A percentile compares a stretch with the other conserved stretches of the same genome.
These are phyloP conservation scores for Jaenimonas drosophilae DNA, from an alignment of 208 protist species.

Conservation along the genomic window DNA sequence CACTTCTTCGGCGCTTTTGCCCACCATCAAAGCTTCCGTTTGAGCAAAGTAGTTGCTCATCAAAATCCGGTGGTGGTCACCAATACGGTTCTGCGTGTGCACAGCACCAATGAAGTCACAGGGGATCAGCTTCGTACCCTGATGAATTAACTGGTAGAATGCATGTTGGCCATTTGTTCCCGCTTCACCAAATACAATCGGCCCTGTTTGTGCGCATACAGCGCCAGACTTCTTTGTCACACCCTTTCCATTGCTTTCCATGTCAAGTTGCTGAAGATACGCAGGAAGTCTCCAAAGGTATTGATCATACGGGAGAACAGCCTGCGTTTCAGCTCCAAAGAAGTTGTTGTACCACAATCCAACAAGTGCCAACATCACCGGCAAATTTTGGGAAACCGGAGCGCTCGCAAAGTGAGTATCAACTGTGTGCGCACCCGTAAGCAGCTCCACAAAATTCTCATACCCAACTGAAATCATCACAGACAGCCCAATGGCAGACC, in stretches of 20 bases:
- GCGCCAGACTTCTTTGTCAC: constrained; percentile 45
- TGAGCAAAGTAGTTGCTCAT: constrained; percentile 97
- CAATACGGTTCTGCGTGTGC: constrained; percentile 87
- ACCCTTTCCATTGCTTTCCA: constrained; percentile 97
- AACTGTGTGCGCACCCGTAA: constrained; percentile 82
- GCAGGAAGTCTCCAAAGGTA: constrained; percentile 94
- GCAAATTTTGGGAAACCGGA: constrained; percentile 80
- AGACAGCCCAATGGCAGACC: constrained; percentile 95
- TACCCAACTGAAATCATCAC: constrained; percentile 94
- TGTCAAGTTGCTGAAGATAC: constrained; percentile 98
- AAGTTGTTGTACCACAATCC: constrained; percentile 98
- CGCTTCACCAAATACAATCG: constrained; percentile 95
- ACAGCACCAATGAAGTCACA: constrained; percentile 94
- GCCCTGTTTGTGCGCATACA: constrained; percentile 82
- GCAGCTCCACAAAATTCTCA: constrained; percentile 92
- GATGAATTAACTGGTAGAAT: constrained; percentile 97
- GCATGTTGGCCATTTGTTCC: constrained; percentile 91
- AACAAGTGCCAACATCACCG: constrained; percentile 91
- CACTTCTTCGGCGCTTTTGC: constrained; percentile 87
- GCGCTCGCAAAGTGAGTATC: constrained; percentile 74
- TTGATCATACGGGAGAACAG: constrained; percentile 97
- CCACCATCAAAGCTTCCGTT: constrained; percentile 96
- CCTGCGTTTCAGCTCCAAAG: constrained; percentile 89
- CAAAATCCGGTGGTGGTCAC: constrained; percentile 93
- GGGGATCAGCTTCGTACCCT: constrained; percentile 95